Conservation (phyloP, 495 filamentous ascomycete species). For the Penicillium paradoxum region DNA sequence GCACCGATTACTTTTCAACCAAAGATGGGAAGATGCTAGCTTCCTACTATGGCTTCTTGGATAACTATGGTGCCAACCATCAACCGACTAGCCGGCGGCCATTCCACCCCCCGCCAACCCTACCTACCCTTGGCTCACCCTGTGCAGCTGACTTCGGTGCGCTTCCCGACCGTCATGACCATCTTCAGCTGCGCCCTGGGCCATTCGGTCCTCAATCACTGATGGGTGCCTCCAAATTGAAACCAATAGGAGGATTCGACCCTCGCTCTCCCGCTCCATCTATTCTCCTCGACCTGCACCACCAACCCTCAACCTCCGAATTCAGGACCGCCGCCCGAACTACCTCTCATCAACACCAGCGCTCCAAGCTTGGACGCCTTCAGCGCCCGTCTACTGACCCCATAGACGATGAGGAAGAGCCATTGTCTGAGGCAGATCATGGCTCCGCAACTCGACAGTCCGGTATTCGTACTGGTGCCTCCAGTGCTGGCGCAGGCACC, state of each 20-base stretch:
- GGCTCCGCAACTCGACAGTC: slow-evolving; percentile 22
- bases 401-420: slow-evolving; percentile 45
- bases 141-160: slow-evolving; percentile 45
- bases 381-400: slow-evolving; percentile 29
- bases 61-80: slow-evolving; percentile 74
- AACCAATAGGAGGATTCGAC: slow-evolving; percentile 25
- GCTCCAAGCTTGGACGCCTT: slow-evolving; percentile 43
- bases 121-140: slow-evolving; percentile 66
- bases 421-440: slow-evolving; percentile 20
- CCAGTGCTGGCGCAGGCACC: slow-evolving; percentile 42
- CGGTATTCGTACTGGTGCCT: slow-evolving; percentile 19
- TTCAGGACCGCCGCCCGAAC: slow-evolving; percentile 39
- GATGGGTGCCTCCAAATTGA: slow-evolving; percentile 26
- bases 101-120: slow-evolving; percentile 75
- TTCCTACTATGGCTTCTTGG: slow-evolving; percentile 88
- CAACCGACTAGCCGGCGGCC: slow-evolving; percentile 44
- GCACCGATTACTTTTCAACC: slow-evolving; percentile 88
- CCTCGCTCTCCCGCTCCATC: slow-evolving; percentile 49
- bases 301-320: slow-evolving; percentile 65
- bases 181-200: slow-evolving; percentile 32
- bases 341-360: slow-evolving; percentile 34
- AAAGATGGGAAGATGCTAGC: slow-evolving; percentile 97
- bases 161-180: slow-evolving; percentile 45
- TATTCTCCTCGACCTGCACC: slow-evolving; percentile 78
- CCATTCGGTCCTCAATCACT: slow-evolving; percentile 29